A percentile compares a stretch with the other conserved stretches of the same genome.
Evolutionary conservation across 2,329 filamentous ascomycete genomes (phyloP).

Genomic region (Colletotrichum sansevieriae): DNA sequence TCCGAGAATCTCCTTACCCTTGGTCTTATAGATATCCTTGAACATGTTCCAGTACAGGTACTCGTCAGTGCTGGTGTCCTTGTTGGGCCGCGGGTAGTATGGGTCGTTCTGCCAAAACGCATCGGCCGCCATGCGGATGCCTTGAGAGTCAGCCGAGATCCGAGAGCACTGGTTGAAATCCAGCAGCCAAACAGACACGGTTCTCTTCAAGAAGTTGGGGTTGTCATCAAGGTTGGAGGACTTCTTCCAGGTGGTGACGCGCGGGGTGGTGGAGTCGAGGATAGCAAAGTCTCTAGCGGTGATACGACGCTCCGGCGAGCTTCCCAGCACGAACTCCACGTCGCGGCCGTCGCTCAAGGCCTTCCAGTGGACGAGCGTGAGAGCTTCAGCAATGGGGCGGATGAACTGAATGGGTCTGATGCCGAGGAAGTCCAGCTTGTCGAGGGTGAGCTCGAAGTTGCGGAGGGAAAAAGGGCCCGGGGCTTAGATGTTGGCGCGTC

Average conservation of each 20-base stretch:
- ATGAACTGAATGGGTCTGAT: background rate
- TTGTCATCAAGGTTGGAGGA: background rate
- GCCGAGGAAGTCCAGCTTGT: background rate
- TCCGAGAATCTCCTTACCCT: background rate
- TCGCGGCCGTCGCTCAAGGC: background rate
- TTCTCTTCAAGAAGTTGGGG: background rate
- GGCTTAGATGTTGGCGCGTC: background rate
- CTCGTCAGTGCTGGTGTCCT: background rate
- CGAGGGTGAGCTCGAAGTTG: background rate
- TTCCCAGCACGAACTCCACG: background rate
- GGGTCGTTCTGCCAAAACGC: background rate
- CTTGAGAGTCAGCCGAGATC: background rate
- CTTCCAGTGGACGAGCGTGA: background rate
- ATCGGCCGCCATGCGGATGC: background rate
- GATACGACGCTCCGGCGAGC: background rate
- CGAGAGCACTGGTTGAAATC: constrained; percentile 1
- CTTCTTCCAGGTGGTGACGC: background rate
- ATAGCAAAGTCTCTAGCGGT: background rate
- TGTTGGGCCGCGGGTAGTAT: background rate
- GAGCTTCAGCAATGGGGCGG: background rate
- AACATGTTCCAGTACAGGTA: background rate
- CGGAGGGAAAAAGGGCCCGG: background rate
- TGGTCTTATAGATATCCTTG: background rate
- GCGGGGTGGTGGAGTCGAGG: background rate
- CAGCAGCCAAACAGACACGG: background rate